phyloP scores from a whole-genome alignment of 2,329 filamentous ascomycete species.

The Metarhizium brunneum region DNA sequence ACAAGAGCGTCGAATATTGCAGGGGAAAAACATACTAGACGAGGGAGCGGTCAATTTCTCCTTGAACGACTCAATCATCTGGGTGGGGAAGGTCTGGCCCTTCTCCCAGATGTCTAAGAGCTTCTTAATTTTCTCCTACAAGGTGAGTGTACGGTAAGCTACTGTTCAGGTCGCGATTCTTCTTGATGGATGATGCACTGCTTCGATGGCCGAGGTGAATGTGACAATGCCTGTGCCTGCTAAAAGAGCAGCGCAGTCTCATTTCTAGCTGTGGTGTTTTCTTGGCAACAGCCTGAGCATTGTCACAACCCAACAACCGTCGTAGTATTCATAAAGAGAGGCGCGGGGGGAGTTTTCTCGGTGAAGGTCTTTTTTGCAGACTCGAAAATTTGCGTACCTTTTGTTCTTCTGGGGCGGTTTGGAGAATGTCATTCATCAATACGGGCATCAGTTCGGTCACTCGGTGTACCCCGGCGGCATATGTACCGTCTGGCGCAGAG shows the following conservation, averaged over 20 bases:
- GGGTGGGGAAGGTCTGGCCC: constrained; percentile 75
- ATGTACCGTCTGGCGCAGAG: constrained; percentile 81
- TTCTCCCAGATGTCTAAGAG: constrained; percentile 98
- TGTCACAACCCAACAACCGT: neutral
- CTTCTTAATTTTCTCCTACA: constrained; percentile 89
- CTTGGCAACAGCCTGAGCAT: neutral
- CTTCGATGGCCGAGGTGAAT: neutral
- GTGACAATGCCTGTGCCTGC: neutral
- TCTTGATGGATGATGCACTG: constrained; percentile 6
- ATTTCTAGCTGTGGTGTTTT: neutral
- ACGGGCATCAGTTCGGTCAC: constrained; percentile 90
- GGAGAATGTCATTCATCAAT: constrained; percentile 91
- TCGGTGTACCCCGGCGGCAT: constrained; percentile 89
- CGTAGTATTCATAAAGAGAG: neutral
- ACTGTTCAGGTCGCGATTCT: constrained; percentile 12
- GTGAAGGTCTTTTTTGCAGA: neutral
- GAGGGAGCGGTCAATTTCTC: constrained; percentile 59
- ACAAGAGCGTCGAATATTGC: neutral
- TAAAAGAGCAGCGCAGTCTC: neutral
- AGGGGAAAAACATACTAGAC: constrained; percentile 50
- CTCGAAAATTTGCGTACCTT: constrained; percentile 65
- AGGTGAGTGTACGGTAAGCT: constrained; percentile 31
- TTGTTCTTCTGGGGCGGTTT: constrained; percentile 82
- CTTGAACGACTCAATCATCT: constrained; percentile 76
- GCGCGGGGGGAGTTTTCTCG: neutral